These are phyloP conservation scores for Schwanniomyces polymorphus DNA, from an alignment of 805 yeast genomes.

Conservation along the genomic window DNA sequence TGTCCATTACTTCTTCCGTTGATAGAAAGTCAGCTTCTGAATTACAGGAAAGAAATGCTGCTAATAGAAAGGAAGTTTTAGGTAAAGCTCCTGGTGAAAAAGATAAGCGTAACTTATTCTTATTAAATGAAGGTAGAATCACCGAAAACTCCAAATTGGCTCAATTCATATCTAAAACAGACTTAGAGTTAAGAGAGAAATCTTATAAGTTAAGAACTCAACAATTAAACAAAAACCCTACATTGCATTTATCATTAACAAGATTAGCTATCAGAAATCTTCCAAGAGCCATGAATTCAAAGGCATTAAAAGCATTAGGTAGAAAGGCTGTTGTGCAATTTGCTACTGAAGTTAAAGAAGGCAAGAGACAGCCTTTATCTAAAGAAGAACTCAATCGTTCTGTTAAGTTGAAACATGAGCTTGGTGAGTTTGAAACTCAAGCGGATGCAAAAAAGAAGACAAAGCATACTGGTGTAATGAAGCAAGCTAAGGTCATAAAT, in stretches of 20 bases:
- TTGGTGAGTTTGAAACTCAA: conserved; percentile 25
- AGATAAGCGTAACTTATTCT: conserved; percentile 81
- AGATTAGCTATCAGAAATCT: conserved; percentile 92
- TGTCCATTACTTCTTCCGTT: conserved; percentile 82
- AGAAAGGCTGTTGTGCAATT: conserved; percentile 93
- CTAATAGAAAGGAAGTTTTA: conserved; percentile 67
- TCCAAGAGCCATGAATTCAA: conserved; percentile 89
- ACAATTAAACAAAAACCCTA: conserved; percentile 87
- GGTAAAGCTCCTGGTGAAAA: conserved; percentile 80
- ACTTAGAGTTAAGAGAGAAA: conserved; percentile 84
- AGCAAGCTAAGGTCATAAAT: conserved; percentile 88
- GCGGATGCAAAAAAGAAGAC: conserved; percentile 51
- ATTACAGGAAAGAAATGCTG: conserved; percentile 71
- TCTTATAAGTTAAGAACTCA: conserved; percentile 83
- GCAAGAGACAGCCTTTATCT: conserved; percentile 75
- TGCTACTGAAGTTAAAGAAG: conserved; percentile 82
- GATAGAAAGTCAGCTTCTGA: conserved; percentile 79
- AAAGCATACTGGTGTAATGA: conserved; percentile 86
- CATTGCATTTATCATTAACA: conserved; percentile 89
- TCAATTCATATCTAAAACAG: conserved; percentile 61
- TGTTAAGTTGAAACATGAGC: conserved; percentile 57
- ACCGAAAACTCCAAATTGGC: conserved; percentile 80
- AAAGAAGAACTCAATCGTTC: conserved; percentile 89
- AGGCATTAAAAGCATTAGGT: conserved; percentile 86
- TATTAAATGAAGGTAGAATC: conserved; percentile 93